Base-by-base conservation (phyloP, 2,329 filamentous ascomycete genomes). In the Xylariales sp. region DNA sequence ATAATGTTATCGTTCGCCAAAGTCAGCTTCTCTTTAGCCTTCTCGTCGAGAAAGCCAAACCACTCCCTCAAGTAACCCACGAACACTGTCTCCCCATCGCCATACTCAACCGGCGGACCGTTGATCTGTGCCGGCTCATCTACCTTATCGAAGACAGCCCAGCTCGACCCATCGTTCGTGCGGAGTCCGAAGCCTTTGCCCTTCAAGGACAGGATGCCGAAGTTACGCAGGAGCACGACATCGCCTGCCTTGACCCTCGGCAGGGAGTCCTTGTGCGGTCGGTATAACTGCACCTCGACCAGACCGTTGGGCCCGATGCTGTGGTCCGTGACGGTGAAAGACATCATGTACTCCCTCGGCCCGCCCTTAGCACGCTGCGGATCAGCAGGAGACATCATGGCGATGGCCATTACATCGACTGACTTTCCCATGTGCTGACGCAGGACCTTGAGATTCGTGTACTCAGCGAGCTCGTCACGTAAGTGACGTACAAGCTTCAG, bases 101-200 rank as follows among this genome's bases (percentile, higher is more conserved):
- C 65, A 46, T 74, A 67, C 58, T 83, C 79, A 15, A 83, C 69
- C 0, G 78, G 78, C 40, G 77, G 74, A 1, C 78, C 79, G 46
- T 70, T 73, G 39, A 82, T 72, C 60, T 82, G 73, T 31, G 73
- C 63, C 31, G 70, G 59, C 38, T 59, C 59, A 22, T 50, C 51
- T 24, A 62, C 58, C 28, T 61, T 59, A 49, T 80, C 75, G 47
- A 78, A 82, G 3, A 84, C 76, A 2, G 76, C 79, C 75, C 80
- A 84, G 40, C 74, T 73, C 12, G 76, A 81, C 24, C 62, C 65
- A 32, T 75, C 73, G n/a, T 65, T 68, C n/a, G 69, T 70, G 35
- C 69, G 63, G 37, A 82, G 60, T 1, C 75, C 78, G 46, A 76
- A 80, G 2, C 73, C 78, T 39, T 72, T 72, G 33, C 66, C 66